Base-by-base conservation (phyloP, 73 alveolate genomes). In the Chromera velia region DNA sequence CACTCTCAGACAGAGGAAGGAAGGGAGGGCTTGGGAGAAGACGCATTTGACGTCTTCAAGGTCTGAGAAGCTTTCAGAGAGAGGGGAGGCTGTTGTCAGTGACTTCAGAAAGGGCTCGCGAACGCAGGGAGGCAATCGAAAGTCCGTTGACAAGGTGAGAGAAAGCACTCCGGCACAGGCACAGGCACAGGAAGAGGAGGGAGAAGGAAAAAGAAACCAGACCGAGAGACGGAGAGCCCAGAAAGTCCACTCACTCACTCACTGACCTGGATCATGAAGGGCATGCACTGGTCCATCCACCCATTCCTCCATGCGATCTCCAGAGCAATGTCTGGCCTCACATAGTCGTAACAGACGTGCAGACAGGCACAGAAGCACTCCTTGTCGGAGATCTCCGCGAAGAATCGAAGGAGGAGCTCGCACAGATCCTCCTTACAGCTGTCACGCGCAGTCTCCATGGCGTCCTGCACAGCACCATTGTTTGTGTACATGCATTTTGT, bases 231-330 rank as follows among this genome's bases (percentile, higher is more conserved):
- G 45, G 18, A 28, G 0, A 66, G 19, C n/a, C 73, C 13, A 66
- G 0, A 63, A 28, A 17, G 32, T 7, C 1, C 28, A 66, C 0
- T 34, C 9, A 28, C 28, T n/a, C 26, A 66, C n/a, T 9, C 22
- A 31, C 13, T 19, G 76, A 90, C 91, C 92, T 95, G 98, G 84
- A 95, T 93, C 94, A 93, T 91, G 91, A 88, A 95, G 13, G 99
- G 99, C 98, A 95, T 94, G 81, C 88, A 90, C 88, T 84, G 91
- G 80, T 94, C 99, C 82, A 90, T 87, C 81, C 91, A 90, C 33
- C 93, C 95, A 74, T 87, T 85, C 88, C 98, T 89, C 99, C 99
- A 94, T 29, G 97, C 99, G 67, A 94, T 88, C 89, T 94, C 99
- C 91, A 94, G 80, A 28, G 96, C 99, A 65, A 94, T 93, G 73